A percentile compares a stretch with the other conserved stretches of the same genome.
Evolutionary conservation across 345 rosid species (phyloP).

Genomic region (Sapria himalayana): DNA sequence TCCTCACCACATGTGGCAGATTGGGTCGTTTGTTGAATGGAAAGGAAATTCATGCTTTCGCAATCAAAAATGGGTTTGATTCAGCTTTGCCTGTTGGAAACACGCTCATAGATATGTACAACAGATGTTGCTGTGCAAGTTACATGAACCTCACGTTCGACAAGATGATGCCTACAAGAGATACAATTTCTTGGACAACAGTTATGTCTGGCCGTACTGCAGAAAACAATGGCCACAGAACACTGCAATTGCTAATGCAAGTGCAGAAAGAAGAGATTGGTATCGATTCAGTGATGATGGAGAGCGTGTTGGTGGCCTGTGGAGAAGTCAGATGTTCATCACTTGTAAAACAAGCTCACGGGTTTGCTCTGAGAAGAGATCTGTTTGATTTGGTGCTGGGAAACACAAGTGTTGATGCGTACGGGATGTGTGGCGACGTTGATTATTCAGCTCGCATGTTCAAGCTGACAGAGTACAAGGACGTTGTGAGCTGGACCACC

Average conservation of each 20-base stretch:
- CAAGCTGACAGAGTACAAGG: conserved; percentile 30
- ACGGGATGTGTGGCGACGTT: conserved; percentile 38
- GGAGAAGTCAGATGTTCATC: conserved; percentile 19
- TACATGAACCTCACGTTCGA: conserved; percentile 37
- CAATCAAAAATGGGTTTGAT: conserved; percentile 35
- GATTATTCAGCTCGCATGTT: conserved; percentile 40
- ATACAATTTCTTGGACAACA: conserved; percentile 73
- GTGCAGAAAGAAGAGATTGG: conserved; percentile 20
- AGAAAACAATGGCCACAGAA: conserved; percentile 33
- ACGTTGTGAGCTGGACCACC: conserved; percentile 84
- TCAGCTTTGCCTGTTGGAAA: conserved; percentile 41
- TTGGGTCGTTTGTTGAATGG: conserved; percentile 36
- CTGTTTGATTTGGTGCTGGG: conserved; percentile 35
- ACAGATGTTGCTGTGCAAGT: conserved; percentile 30
- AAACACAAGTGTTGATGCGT: conserved; percentile 40
- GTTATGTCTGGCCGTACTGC: conserved; percentile 52
- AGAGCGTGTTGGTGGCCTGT: conserved; percentile 50
- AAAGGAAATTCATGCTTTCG: conserved; percentile 58
- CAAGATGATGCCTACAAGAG: conserved; percentile 35
- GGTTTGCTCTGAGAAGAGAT: conserved; percentile 35
- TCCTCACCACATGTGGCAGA: conserved; percentile 41
- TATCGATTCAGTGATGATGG: conserved; percentile 53
- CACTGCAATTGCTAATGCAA: conserved; percentile 28
- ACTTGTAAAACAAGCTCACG: conserved; percentile 45
- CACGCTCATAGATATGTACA: conserved; percentile 63